Base-by-base conservation (phyloP, 495 filamentous ascomycete species). In the Hypoxylon perforatum region DNA sequence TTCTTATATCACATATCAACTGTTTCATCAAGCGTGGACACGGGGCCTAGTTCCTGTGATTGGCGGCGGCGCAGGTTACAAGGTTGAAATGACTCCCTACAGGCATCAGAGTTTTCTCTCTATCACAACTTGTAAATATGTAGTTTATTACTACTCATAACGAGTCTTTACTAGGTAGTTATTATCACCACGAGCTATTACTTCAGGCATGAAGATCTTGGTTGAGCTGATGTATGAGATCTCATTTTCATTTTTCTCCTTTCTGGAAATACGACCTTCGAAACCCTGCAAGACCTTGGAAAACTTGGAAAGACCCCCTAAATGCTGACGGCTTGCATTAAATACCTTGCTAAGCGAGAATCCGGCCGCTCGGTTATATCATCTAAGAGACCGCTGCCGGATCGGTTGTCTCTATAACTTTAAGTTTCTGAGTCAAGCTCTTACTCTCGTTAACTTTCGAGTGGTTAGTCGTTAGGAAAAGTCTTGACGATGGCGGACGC, bases 401-500 rank as follows among this genome's bases (percentile, higher is more conserved):
- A 1, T 9, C 17, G 6, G 17, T 10, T 44, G 7, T 11, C 2
- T 25, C 23, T 12, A 41, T 18, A n/a, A n/a, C n/a, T n/a, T n/a
- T n/a, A n/a, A n/a, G n/a, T 39, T n/a, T 51, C 17, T 46, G 11
- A 5, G 30, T 1, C 30, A 33, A 33, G 30, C 11, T 28, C 25
- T n/a, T n/a, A n/a, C n/a, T 10, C 30, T 33, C 30, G 8, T 33
- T 19, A 11, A 50, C 4, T 12, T 65, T n/a, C 28, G n/a, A 21
- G 6, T 11, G 23, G 9, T 23, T 3, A 28, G 17, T 12, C 0
- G 28, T 28, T 28, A 28, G 25, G n/a, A n/a, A 28, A 35, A 2
- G 49, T 25, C 17, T 28, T n/a, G n/a, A 50, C 35, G 4, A 66
- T 69, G 66, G 2, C 45, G n/a, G 51, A 61, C 1, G 3, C 49